These are phyloP conservation scores for Diplodia mutila DNA, from an alignment of 2,329 filamentous ascomycete genomes.

Conservation along the genomic window DNA sequence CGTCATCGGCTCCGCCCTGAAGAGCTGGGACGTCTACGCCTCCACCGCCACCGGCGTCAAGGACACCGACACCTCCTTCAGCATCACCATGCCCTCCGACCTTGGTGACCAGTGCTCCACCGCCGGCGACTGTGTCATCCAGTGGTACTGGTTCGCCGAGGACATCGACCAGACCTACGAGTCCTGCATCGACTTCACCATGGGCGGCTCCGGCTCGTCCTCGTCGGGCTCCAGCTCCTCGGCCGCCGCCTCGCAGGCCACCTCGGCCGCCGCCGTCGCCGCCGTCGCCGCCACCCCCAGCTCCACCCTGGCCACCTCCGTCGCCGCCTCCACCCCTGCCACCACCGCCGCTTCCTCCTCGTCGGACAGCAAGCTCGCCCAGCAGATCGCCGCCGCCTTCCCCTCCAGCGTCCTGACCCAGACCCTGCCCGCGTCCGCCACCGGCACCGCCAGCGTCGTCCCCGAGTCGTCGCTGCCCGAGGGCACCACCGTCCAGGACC, in stretches of 20 bases:
- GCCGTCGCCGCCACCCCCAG: not conserved
- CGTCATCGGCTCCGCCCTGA: conserved; percentile 58
- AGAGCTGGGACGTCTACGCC: conserved; percentile 61
- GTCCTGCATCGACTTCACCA: conserved; percentile 63
- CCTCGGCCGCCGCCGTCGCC: conserved; percentile 13
- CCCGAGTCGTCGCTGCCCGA: conserved; percentile 3
- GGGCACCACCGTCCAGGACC: conserved; percentile 19
- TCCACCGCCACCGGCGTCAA: conserved; percentile 50
- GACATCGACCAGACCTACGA: conserved; percentile 65
- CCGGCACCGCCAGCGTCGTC: conserved; percentile 6
- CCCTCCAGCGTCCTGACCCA: conserved; percentile 18
- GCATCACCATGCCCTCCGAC: conserved; percentile 58
- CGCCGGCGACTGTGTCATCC: conserved; percentile 59
- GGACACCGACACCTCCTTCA: conserved; percentile 54
- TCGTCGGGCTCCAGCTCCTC: conserved; percentile 32
- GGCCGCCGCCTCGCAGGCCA: conserved; percentile 21
- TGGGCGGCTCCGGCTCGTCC: conserved; percentile 40
- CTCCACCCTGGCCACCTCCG: conserved; percentile 18
- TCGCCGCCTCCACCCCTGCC: conserved; percentile 3
- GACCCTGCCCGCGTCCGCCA: conserved; percentile 7
- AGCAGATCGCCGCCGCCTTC: conserved; percentile 12
- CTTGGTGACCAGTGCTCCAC: conserved; percentile 52
- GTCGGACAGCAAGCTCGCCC: not conserved
- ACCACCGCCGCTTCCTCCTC: conserved; percentile 12
- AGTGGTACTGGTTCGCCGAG: conserved; percentile 65